These are phyloP conservation scores for Teunomyces cretensis DNA, from an alignment of 805 yeast species.

Conservation along the genomic window DNA sequence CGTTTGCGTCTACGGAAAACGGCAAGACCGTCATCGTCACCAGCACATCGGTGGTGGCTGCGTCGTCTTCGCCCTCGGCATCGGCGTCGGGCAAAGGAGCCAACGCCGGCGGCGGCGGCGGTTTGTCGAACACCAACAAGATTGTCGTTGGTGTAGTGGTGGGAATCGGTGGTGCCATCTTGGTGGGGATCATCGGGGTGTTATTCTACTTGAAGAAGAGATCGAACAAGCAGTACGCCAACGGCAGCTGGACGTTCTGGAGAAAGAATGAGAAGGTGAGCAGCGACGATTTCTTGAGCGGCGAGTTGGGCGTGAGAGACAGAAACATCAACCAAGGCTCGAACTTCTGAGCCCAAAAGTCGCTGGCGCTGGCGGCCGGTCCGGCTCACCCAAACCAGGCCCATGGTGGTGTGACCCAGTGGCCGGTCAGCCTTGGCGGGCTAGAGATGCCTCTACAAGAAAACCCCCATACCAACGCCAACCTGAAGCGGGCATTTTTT, in stretches of 20 bases:
- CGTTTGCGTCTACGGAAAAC: conserved; percentile 31
- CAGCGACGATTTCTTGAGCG: conserved; percentile 42
- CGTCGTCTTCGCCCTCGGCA: conserved; percentile 23
- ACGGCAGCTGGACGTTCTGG: conserved; percentile 49
- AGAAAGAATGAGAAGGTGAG: conserved; percentile 44
- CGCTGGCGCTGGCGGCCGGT: neutral
- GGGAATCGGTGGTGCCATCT: conserved; percentile 45
- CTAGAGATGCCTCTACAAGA: no score
- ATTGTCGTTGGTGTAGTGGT: conserved; percentile 49
- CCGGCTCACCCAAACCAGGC: no score
- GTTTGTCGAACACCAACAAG: conserved; percentile 41
- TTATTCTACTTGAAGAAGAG: conserved; percentile 37
- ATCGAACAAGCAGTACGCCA: conserved; percentile 23
- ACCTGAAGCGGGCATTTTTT: no score
- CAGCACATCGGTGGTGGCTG: conserved; percentile 30
- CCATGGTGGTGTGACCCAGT: no score
- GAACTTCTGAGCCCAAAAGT: conserved; percentile 33
- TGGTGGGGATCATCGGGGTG: conserved; percentile 34
- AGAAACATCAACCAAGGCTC: conserved; percentile 48
- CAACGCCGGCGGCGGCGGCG: conserved; percentile 21
- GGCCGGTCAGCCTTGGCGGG: no score
- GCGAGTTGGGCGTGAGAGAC: conserved; percentile 49
- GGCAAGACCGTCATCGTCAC: conserved; percentile 42
- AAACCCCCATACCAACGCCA: no score
- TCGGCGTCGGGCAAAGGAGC: conserved; percentile 16